A percentile compares a stretch with the other conserved stretches of the same genome.
Evolutionary conservation across 352 stramenopile species (phyloP).

Genomic region (Pythium pyrilobum): DNA sequence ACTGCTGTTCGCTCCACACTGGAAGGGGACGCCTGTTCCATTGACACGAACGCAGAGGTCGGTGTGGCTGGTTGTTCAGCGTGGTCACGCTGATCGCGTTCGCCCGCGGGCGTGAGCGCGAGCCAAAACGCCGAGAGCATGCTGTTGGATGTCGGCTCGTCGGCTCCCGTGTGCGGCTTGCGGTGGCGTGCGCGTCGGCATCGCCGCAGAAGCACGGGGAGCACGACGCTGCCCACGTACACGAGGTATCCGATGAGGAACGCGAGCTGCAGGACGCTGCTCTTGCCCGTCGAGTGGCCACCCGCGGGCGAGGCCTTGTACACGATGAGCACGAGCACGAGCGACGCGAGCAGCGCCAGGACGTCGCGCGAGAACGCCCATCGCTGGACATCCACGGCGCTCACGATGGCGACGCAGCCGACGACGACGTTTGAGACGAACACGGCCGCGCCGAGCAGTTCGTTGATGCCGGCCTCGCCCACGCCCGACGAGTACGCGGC

Average conservation of each 20-base stretch:
- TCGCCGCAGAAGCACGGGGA: slow-evolving; percentile 42
- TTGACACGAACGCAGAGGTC: slow-evolving; percentile 47
- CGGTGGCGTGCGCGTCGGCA: slow-evolving; percentile 8
- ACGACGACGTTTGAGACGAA: slow-evolving; percentile 94
- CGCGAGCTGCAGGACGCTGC: slow-evolving; percentile 31
- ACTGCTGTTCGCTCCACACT: slow-evolving; percentile 9
- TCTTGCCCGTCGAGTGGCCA: too few species aligned
- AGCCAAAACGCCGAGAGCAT: slow-evolving; percentile 81
- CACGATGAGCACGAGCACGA: slow-evolving; percentile 45
- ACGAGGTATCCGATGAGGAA: slow-evolving; percentile 46
- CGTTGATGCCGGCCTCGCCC: slow-evolving; percentile 84
- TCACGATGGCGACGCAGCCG: slow-evolving; percentile 80
- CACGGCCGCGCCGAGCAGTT: slow-evolving; percentile 93
- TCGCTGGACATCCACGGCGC: slow-evolving; percentile 49
- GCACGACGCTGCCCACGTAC: slow-evolving; percentile 57
- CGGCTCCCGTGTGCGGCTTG: background rate
- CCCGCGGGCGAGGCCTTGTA: too few species aligned
- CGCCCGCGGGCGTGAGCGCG: slow-evolving; percentile 32
- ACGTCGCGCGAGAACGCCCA: slow-evolving; percentile 68
- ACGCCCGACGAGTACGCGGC: slow-evolving; percentile 78
- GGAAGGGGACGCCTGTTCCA: background rate
- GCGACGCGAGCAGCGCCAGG: slow-evolving; percentile 36
- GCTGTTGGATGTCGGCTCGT: slow-evolving; percentile 5
- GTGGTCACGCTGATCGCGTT: slow-evolving; percentile 11
- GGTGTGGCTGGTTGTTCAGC: slow-evolving; percentile 7